Evolutionary conservation across 345 rosid genomes (phyloP), one percentile per base, ranked within the genome.

Genomic region (Streptanthus diversifolius): DNA sequence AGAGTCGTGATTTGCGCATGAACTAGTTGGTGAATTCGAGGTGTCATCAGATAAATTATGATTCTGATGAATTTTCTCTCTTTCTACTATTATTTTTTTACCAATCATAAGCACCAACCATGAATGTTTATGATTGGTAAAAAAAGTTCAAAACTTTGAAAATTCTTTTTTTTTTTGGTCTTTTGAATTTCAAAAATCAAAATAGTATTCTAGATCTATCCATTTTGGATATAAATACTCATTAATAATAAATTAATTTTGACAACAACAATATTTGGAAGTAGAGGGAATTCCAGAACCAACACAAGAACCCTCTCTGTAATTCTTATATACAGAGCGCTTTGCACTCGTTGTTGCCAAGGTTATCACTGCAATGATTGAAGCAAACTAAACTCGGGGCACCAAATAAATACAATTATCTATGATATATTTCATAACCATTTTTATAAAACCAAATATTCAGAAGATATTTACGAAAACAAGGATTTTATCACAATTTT

Each of bases 281-380:
- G 39, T 0, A 18, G 72, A 61, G 11, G 72, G 72, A 8, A 1
- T 27, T 66, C 61, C 78, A 58, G 48, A 57, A 48, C 44, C 21
- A 74, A 48, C 14, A 48, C 72, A 66, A 37, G 54, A 37, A 11
- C 78, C 78, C 5, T 57, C 44, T 74, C n/a, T 74, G 61, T 47
- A 74, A 13, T 59, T 39, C 67, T 66, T 66, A 14, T 37, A 29
- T 8, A 57, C 78, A 74, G 57, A 66, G 9, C 35, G 7, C 1
- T 25, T 37, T 66, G 67, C 78, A 74, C 3, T 73, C 72, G 0
- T 14, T 58, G 44, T 57, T 11, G 1, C 77, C 72, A 47, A 66
- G 14, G 25, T 30, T 29, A 5, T 3, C 35, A 27, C 11, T 57
- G 53, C 78, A 74, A 27, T 35, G 72, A 57, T 57, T 37, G 33